Conservation (phyloP, 768 basidiomycete genomes). For the Phaffia australis region DNA sequence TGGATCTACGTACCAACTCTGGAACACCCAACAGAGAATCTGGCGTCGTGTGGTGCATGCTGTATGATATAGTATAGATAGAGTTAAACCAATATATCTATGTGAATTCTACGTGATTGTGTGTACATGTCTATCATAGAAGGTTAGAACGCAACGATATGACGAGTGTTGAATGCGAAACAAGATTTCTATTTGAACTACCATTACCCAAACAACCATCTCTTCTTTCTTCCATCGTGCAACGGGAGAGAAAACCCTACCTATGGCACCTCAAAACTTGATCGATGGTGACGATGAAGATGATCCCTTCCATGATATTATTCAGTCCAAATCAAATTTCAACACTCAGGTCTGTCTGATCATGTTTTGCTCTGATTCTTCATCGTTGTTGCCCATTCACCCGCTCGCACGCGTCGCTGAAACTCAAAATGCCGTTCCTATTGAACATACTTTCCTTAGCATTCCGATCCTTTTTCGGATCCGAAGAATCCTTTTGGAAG, state of each 20-base stretch:
- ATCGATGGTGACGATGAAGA: slow-evolving; percentile 16
- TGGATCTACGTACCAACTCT: no score
- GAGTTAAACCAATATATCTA: no score
- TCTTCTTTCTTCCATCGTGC: not conserved
- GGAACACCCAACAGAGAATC: no score
- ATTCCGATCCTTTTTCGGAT: slow-evolving; percentile 14
- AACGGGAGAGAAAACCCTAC: not conserved
- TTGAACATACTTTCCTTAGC: slow-evolving; percentile 1
- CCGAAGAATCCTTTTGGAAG: slow-evolving; percentile 12
- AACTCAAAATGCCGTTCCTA: not conserved
- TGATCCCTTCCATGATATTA: slow-evolving; percentile 25
- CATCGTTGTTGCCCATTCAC: not conserved
- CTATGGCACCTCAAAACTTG: not conserved
- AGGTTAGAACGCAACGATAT: no score
- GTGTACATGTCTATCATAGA: no score
- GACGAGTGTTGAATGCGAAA: no score
- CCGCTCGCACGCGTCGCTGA: not conserved
- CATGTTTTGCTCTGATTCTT: not conserved
- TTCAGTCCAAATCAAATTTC: slow-evolving; percentile 7
- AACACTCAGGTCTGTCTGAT: not conserved
- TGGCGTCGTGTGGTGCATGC: no score
- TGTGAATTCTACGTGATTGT: no score
- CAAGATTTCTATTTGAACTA: no score
- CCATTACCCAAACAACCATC: not conserved
- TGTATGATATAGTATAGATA: no score